Percentiles rank a stretch among this genome's conserved stretches.
Evolutionary conservation across 176 grass and related monocot species (phyloP).

Genomic region (Aegilops tauschii): DNA sequence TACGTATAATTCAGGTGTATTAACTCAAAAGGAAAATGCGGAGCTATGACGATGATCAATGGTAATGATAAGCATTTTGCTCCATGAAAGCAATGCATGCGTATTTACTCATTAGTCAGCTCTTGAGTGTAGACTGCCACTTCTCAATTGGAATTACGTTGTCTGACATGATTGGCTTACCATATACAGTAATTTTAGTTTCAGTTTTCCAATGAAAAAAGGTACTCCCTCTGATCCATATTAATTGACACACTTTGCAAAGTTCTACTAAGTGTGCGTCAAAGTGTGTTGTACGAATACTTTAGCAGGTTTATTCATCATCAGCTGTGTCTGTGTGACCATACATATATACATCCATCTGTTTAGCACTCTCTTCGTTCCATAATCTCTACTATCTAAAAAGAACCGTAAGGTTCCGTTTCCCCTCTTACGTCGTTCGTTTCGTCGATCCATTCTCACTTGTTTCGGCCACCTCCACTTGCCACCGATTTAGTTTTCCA

Average conservation of each 20-base stretch:
- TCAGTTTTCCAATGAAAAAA: not conserved
- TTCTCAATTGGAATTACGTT: slow-evolving; percentile 2
- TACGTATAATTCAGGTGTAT: slow-evolving; percentile 35
- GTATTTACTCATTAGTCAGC: not conserved
- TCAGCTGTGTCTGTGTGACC: not conserved
- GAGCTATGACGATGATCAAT: slow-evolving; percentile 11
- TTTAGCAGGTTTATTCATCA: not conserved
- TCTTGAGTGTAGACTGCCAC: not conserved
- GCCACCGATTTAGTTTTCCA: too few species aligned
- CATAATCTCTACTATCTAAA: too few species aligned
- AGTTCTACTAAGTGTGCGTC: too few species aligned
- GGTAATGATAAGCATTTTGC: slow-evolving; percentile 38
- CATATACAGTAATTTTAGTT: not conserved
- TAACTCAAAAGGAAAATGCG: slow-evolving; percentile 19
- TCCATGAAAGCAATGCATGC: not conserved
- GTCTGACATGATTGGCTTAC: not conserved
- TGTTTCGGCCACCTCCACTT: too few species aligned
- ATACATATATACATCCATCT: too few species aligned
- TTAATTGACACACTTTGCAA: too few species aligned
- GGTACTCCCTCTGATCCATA: too few species aligned
- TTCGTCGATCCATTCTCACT: too few species aligned
- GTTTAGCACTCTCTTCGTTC: too few species aligned
- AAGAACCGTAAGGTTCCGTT: too few species aligned
- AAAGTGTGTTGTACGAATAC: not conserved
- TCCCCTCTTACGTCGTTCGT: too few species aligned